Conservation (phyloP, 805 yeast species). For the Sugiyamaella marilandica region DNA sequence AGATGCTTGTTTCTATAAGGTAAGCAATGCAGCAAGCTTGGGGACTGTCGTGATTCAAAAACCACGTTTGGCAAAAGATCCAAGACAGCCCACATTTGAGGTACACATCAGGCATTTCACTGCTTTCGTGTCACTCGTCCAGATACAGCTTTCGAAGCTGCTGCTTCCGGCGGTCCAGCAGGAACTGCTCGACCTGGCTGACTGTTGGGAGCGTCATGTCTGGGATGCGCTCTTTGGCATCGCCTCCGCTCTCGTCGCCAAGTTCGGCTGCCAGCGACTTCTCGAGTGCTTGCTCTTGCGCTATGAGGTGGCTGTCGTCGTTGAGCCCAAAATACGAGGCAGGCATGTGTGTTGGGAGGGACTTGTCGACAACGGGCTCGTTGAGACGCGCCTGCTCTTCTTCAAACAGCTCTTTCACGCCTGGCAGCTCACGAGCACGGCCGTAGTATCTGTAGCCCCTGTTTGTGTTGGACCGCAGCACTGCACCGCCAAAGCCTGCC, state of each 20-base stretch:
- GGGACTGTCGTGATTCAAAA: no score
- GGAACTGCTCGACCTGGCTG: slow-evolving; percentile 25
- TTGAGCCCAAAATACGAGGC: slow-evolving; percentile 31
- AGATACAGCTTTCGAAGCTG: slow-evolving; percentile 18
- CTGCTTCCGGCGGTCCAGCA: slow-evolving; percentile 21
- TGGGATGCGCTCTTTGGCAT: slow-evolving; percentile 1
- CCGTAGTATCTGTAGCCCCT: slow-evolving; percentile 75
- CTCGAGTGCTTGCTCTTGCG: slow-evolving; percentile 20
- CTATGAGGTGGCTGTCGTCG: slow-evolving; percentile 22
- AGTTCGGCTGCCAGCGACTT: slow-evolving; percentile 5
- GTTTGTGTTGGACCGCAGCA: slow-evolving; percentile 27
- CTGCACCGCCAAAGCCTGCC: slow-evolving; percentile 20
- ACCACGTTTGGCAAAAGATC: no score
- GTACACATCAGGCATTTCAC: background rate
- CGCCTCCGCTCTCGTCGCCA: slow-evolving; percentile 2
- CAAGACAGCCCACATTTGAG: background rate
- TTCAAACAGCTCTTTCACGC: slow-evolving; percentile 49
- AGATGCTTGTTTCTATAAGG: no score
- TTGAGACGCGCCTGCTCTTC: slow-evolving; percentile 28
- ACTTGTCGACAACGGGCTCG: slow-evolving; percentile 10
- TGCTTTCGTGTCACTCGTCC: slow-evolving; percentile 4
- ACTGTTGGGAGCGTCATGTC: slow-evolving; percentile 21
- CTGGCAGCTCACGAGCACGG: slow-evolving; percentile 74
- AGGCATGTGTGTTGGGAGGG: slow-evolving; percentile 11
- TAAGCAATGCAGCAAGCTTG: no score